phyloP scores from a whole-genome alignment of 1,139 yeast species.

The Pichia sp. region DNA sequence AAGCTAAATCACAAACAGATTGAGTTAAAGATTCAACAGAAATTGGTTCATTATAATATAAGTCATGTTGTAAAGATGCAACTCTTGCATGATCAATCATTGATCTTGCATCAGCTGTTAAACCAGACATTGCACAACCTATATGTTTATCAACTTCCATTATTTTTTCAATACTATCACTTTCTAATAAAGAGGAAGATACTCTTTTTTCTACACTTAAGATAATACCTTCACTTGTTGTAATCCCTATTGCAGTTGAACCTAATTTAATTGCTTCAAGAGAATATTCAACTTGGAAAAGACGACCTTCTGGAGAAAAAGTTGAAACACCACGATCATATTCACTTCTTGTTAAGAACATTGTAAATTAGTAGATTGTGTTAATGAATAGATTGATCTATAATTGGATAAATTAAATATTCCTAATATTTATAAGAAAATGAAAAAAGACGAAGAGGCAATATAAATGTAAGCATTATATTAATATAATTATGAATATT shows the following conservation, averaged over 20 bases:
- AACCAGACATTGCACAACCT: conserved; percentile 98
- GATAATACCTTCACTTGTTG: conserved; percentile 94
- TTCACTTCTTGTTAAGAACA: conserved; percentile 98
- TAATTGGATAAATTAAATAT: too few relatives aligned
- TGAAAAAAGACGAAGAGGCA: too few relatives aligned
- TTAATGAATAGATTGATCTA: too few relatives aligned
- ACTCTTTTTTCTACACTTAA: conserved; percentile 97
- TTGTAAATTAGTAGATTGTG: conserved; percentile 24
- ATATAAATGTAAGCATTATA: too few relatives aligned
- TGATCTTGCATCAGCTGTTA: conserved; percentile 97
- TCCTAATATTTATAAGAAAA: too few relatives aligned
- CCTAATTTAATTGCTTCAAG: conserved; percentile 95
- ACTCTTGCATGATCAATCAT: conserved; percentile 99
- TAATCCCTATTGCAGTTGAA: conserved; percentile 95
- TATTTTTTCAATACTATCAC: conserved; percentile 90
- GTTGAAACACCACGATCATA: conserved; percentile 98
- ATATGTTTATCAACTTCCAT: conserved; percentile 91
- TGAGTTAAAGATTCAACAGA: conserved; percentile 93
- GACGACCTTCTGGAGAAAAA: conserved; percentile 97
- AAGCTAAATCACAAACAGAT: conserved; percentile 92
- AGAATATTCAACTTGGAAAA: conserved; percentile 97
- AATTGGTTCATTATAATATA: conserved; percentile 88
- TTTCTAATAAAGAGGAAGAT: conserved; percentile 84
- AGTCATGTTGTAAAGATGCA: conserved; percentile 78
- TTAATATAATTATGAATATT: too few relatives aligned